Evolutionary conservation across 306 rosid genomes (phyloP).

Genomic region (Arachis stenosperma): DNA sequence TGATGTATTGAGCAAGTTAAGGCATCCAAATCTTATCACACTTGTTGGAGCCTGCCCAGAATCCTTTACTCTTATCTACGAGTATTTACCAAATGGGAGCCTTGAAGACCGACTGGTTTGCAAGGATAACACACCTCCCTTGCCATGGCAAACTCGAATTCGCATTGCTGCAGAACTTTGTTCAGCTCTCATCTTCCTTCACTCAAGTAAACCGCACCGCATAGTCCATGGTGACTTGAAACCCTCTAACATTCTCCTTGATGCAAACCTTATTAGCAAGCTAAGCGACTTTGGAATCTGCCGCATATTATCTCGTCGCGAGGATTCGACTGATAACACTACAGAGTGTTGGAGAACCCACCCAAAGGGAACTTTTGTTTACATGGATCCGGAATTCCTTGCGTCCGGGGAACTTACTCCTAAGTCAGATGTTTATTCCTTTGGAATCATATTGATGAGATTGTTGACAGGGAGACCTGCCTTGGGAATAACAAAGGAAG

Average conservation of each 20-base stretch:
- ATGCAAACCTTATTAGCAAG: slow-evolving; percentile 73
- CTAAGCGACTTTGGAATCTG: slow-evolving; percentile 89
- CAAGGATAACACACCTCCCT: slow-evolving; percentile 76
- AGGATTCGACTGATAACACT: slow-evolving; percentile 46
- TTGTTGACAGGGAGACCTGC: slow-evolving; percentile 84
- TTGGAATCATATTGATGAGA: slow-evolving; percentile 76
- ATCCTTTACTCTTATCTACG: slow-evolving; percentile 74
- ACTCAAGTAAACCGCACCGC: slow-evolving; percentile 75
- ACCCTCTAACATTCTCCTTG: slow-evolving; percentile 81
- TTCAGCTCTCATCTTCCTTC: slow-evolving; percentile 86
- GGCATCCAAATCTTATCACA: slow-evolving; percentile 85
- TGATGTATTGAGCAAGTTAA: slow-evolving; percentile 79
- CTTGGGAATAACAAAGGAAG: slow-evolving; percentile 70
- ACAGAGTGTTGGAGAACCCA: slow-evolving; percentile 63
- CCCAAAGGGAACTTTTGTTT: slow-evolving; percentile 69
- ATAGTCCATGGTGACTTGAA: slow-evolving; percentile 91
- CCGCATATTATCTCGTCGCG: slow-evolving; percentile 53
- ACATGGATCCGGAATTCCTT: slow-evolving; percentile 89
- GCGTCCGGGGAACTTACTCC: slow-evolving; percentile 77
- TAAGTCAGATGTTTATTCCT: slow-evolving; percentile 89
- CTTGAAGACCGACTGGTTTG: slow-evolving; percentile 86
- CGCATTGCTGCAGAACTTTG: slow-evolving; percentile 81
- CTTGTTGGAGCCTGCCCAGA: slow-evolving; percentile 90
- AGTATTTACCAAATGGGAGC: slow-evolving; percentile 85
- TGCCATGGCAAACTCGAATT: slow-evolving; percentile 87